Base-by-base conservation (phyloP, 2,329 filamentous ascomycete genomes). In the Fusarium albosuccineum region DNA sequence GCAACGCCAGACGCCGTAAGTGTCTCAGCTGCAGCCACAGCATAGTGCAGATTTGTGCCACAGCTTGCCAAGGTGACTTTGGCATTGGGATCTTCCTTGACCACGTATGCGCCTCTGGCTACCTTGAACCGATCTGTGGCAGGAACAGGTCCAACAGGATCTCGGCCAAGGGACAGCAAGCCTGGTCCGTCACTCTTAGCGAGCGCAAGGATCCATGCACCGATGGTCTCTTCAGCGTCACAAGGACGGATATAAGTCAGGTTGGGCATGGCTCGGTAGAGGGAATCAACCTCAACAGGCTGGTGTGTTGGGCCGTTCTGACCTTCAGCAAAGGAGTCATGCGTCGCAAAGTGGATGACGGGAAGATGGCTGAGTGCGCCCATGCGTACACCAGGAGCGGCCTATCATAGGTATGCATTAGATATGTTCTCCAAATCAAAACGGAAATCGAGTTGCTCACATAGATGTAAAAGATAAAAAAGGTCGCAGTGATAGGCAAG, bases 291-390 rank as follows among this genome's bases (percentile, higher is more conserved):
- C 29, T 82, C 86, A 27, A 89, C 82, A 2, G 86, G 86, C 71
- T 89, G 86, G 64, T 89, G 86, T 0, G 87, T 88, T 0, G 86
- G 87, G 0, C 86, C 87, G 65, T 89, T 82, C 66, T 89, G 82
- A 2, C 87, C 86, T 17, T 49, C 45, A 11, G 14, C 45, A 29
- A 49, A 34, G 16, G 45, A 49, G 29, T 88, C 86, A 72, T 89
- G 87, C 0, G 87, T 89, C 1, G 86, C 87, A 14, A 83, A 77
- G 69, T 88, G 86, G 46, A 89, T 87, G 14, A 80, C 77, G 56
- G 84, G 83, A 1, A 88, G 79, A n/a, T 80, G 72, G 58, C 84
- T 81, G 1, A 87, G 77, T 2, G 85, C 85, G 8, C 85, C 85
- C 85, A 88, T 88, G 26, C 86, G 40, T 14, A 60, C 49, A n/a